Evolutionary conservation across 1,284 basidiomycete species (phyloP).

Genomic region (Neonothopanus nambi): DNA sequence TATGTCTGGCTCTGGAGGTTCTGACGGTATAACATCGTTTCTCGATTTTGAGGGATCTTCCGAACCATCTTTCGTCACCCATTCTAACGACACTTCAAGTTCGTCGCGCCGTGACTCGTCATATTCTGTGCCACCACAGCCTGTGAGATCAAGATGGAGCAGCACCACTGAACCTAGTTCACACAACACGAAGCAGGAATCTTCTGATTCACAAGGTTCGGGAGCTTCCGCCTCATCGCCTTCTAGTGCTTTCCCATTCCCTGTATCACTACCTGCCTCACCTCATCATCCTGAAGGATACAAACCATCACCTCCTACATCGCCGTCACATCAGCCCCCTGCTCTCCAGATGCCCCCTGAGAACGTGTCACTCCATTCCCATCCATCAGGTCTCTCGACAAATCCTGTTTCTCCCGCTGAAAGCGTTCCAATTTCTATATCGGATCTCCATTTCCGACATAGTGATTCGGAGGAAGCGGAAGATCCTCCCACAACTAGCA

Average conservation of each 20-base stretch:
- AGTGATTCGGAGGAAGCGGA: conserved; percentile 48
- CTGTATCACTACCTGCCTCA: conserved; percentile 43
- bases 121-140: conserved; percentile 8
- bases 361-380: conserved; percentile 2
- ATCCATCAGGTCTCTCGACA: conserved; percentile 10
- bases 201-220: conserved; percentile 25
- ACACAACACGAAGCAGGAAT: conserved; percentile 16
- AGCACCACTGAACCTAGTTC: conserved; percentile 32
- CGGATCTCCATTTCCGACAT: conserved; percentile 63
- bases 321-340: conserved; percentile 13
- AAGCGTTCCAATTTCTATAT: conserved; percentile 65
- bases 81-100: conserved; percentile 6
- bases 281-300: conserved; percentile 32
- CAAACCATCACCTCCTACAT: conserved; percentile 18
- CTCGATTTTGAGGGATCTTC: conserved; percentile 57
- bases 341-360: not conserved
- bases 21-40: conserved; percentile 45
- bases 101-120: conserved; percentile 3
- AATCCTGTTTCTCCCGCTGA: conserved; percentile 56
- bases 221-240: conserved; percentile 25
- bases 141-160: conserved; percentile 36
- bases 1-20: conserved; percentile 6
- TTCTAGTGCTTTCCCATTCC: conserved; percentile 38
- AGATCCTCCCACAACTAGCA: conserved; percentile 29
- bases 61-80: conserved; percentile 34